Evolutionary conservation across 768 basidiomycete genomes (phyloP), one percentile per base, ranked within the genome.

Genomic region (Lentinula edodes): DNA sequence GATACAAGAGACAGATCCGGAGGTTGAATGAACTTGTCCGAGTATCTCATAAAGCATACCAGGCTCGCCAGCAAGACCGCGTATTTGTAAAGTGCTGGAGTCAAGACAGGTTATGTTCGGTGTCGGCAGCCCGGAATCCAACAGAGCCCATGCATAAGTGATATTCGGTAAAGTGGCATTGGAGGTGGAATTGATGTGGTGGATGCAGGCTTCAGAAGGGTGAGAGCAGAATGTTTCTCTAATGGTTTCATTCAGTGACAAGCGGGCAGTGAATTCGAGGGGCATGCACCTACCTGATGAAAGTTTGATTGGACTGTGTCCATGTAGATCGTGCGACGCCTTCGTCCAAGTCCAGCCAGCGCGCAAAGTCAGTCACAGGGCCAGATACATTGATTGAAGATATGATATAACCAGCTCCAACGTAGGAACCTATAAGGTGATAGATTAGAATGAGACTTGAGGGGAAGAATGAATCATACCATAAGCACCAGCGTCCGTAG

Each of bases 1-100:
- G 35, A 66, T 45, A 28, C 60, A 61, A 15, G 67, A 38, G 12
- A 74, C 66, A 8, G 57, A 42, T 6, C 76, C 70, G 8, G 68
- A 69, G 28, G 75, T 71, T 20, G 74, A 69, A 36, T 71, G 69
- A 0, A 81, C 80, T 52, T 78, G 80, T 15, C 76, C 83, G 42
- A 90, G 72, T 16, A 91, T 69, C 65, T 90, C 89, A 68, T 87
- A 91, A 3, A 80, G 67, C 89, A 90, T 90, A n/a, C 89, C 85
- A 0, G 83, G 81, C 28, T 68, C 65, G 6, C 71, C 71, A 7
- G 81, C 81, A 28, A 74, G 71, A 1, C 87, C 85, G 28, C 80
- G 76, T 45, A 90, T 74, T 39, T 74, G 74, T 5, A 91, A 76
- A 2, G 88, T 87, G 16, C 75, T 73, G 12, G 78, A 68, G 68